These are phyloP conservation scores for Casuarina cunninghamiana DNA, from an alignment of 306 rosid genomes.

Conservation along the genomic window DNA sequence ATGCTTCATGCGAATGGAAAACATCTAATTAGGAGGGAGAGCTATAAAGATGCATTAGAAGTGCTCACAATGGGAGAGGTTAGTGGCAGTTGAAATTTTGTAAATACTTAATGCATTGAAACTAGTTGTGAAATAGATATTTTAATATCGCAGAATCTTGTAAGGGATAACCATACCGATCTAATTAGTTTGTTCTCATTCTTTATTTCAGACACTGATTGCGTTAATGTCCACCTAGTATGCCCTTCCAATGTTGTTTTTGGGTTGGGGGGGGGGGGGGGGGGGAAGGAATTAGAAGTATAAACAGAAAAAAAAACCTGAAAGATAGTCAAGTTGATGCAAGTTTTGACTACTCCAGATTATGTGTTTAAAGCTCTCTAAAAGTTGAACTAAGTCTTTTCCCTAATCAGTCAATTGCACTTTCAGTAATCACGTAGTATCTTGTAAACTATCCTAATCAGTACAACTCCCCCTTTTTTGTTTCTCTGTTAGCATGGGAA, in stretches of 20 bases:
- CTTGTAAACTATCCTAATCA: constrained; percentile 2
- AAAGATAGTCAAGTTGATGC: not conserved
- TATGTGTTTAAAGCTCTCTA: not conserved
- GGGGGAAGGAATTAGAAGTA: too few species aligned
- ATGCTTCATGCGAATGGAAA: constrained; percentile 90
- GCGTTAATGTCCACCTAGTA: too few species aligned
- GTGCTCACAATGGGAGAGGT: constrained; percentile 94
- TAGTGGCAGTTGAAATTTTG: constrained; percentile 22
- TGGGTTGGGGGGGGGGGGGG: too few species aligned
- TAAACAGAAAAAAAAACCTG: too few species aligned
- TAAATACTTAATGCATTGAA: constrained; percentile 4
- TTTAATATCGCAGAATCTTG: not conserved
- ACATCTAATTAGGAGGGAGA: constrained; percentile 52
- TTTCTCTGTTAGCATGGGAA: not conserved
- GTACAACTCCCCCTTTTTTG: constrained; percentile 7
- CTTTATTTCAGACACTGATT: too few species aligned
- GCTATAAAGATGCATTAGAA: constrained; percentile 79
- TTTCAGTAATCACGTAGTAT: not conserved
- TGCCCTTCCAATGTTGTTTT: too few species aligned
- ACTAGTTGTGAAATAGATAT: not conserved
- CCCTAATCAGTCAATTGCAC: not conserved
- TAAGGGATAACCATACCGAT: constrained; percentile 7
- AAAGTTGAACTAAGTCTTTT: not conserved
- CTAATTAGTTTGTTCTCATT: not conserved
- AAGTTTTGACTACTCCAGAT: not conserved